Conservation (phyloP, 345 rosid genomes). For the Adansonia digitata region DNA sequence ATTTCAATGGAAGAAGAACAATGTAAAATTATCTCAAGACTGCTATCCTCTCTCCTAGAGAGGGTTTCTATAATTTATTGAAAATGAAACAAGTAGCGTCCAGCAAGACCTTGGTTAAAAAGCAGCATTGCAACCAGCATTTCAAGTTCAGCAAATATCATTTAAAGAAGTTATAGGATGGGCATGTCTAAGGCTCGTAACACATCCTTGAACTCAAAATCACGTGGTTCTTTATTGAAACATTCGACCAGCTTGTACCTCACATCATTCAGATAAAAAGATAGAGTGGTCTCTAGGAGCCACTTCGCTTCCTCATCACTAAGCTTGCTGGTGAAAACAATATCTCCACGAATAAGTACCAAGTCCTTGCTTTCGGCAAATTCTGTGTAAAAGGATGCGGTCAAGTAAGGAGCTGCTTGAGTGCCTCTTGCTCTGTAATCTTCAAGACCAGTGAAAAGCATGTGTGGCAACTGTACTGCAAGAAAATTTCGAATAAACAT, state of each 20-base stretch:
- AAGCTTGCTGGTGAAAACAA: constrained; percentile 87
- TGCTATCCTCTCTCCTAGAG: background rate
- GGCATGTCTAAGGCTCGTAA: constrained; percentile 79
- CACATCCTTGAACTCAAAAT: constrained; percentile 90
- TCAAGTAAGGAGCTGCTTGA: constrained; percentile 84
- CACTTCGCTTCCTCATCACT: constrained; percentile 78
- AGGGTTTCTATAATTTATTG: background rate
- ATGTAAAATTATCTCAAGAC: background rate
- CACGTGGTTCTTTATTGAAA: constrained; percentile 70
- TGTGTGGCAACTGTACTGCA: constrained; percentile 90
- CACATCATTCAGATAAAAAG: constrained; percentile 77
- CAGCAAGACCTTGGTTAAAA: background rate
- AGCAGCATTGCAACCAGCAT: background rate
- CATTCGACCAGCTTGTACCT: constrained; percentile 73
- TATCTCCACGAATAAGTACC: constrained; percentile 81
- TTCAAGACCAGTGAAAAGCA: constrained; percentile 88
- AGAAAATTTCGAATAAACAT: constrained; percentile 4
- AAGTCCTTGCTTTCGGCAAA: constrained; percentile 74
- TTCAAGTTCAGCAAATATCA: background rate
- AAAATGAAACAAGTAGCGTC: background rate
- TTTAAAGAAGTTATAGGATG: constrained; percentile 31
- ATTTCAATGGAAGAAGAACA: too few relatives aligned
- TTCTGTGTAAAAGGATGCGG: constrained; percentile 64
- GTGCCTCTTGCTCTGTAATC: constrained; percentile 98
- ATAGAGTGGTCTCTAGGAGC: constrained; percentile 86